phyloP scores from a whole-genome alignment of 257 asterid species.

The Capsicum rhomboideum region DNA sequence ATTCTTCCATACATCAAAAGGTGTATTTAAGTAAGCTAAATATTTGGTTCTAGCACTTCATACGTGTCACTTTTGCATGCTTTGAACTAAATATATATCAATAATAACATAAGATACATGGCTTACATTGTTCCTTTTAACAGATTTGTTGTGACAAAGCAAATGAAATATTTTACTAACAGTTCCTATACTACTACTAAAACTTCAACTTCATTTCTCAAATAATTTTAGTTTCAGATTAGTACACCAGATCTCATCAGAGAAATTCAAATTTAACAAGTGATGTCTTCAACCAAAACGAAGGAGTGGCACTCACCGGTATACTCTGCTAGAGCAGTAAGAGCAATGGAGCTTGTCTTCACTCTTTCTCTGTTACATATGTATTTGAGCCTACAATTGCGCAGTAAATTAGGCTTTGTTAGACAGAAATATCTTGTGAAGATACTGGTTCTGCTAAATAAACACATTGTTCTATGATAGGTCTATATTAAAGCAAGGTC shows the following conservation, averaged over 20 bases:
- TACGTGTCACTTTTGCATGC: neutral
- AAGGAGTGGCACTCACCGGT: constrained; percentile 49
- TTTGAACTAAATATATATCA: neutral
- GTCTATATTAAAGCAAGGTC: neutral
- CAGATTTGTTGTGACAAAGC: neutral
- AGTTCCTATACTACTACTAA: neutral
- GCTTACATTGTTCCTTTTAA: neutral
- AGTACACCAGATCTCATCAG: neutral
- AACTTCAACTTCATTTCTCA: neutral
- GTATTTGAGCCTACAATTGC: constrained; percentile 66
- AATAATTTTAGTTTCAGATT: neutral
- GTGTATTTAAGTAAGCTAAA: neutral
- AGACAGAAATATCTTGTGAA: neutral
- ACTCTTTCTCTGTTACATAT: constrained; percentile 79
- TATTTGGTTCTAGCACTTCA: neutral
- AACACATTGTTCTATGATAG: neutral
- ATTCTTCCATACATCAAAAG: neutral
- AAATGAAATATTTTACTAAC: neutral
- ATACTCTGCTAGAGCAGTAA: constrained; percentile 70
- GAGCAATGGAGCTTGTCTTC: constrained; percentile 67
- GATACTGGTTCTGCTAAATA: neutral
- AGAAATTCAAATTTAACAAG: neutral
- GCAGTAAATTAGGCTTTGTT: neutral
- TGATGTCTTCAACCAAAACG: neutral
- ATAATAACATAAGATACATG: neutral